Percentiles rank a stretch among this genome's conserved stretches.
Evolutionary conservation across 371 early-diverging fungal species (phyloP).

Genomic region (Conidiobolus incongruus): DNA sequence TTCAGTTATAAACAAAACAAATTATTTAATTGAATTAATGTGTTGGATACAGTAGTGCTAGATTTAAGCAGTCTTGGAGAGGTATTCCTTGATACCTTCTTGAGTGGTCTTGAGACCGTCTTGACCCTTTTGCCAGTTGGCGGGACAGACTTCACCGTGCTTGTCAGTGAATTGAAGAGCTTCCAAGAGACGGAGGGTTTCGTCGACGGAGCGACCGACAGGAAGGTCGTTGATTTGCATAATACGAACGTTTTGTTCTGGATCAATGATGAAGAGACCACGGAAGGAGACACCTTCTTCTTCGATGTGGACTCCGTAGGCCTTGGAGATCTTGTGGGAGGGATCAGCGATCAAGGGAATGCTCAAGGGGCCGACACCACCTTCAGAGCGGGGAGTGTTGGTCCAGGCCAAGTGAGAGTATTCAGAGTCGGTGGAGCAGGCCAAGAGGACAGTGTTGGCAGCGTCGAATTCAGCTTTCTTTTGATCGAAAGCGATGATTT

Average conservation of each 20-base stretch:
- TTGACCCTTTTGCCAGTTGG: constrained; percentile 61
- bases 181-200: constrained; percentile 83
- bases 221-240: constrained; percentile 57
- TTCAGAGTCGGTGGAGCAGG: constrained; percentile 26
- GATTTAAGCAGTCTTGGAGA: too few relatives aligned
- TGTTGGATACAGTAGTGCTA: too few relatives aligned
- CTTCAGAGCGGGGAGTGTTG: constrained; percentile 37
- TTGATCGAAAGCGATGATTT: constrained; percentile 77
- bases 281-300: constrained; percentile 29
- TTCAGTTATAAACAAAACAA: too few relatives aligned
- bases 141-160: constrained; percentile 46
- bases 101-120: constrained; percentile 5
- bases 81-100: constrained; percentile 6
- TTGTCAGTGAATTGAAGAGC: constrained; percentile 86
- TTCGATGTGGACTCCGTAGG: constrained; percentile 48
- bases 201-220: constrained; percentile 89
- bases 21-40: too few relatives aligned
- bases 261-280: constrained; percentile 87
- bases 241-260: constrained; percentile 55
- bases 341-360: constrained; percentile 19
- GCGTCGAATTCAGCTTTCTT: constrained; percentile 41
- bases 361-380: constrained; percentile 56
- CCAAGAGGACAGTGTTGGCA: constrained; percentile 13
- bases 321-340: constrained; percentile 36
- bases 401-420: constrained; percentile 47